Evolutionary conservation across 75 land plant genomes (phyloP), one percentile per base, ranked within the genome.

Genomic region (Cryptomeria japonica): DNA sequence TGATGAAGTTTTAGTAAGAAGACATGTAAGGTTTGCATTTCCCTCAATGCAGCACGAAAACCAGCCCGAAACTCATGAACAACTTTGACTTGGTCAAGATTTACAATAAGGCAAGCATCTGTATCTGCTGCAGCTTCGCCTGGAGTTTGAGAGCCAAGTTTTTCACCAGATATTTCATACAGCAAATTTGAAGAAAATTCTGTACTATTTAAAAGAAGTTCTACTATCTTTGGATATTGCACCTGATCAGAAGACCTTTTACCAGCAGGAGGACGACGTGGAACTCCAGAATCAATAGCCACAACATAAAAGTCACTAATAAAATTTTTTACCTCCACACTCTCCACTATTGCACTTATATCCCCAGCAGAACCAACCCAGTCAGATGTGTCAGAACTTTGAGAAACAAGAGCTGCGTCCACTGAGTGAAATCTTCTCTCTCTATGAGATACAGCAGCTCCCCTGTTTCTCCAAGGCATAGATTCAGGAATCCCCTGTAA

Each of bases 271-370:
- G 99, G 99, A 36, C 99, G 90, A 7, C 99, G 97, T 73, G 99
- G 96, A 88, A 98, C 97, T 44, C 97, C 99, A 38, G 99, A 97
- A 87, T 98, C 99, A 83, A 98, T 98, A 11, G 96, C 99, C 53
- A 97, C 93, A 80, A 98, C 88, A 70, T 93, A 88, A 70, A 92
- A 87, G 89, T 90, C 85, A 72, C 84, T 87, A 28, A 89, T 22
- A 72, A 76, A 85, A 82, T 11, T 14, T 3, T 76, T 83, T 77
- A 72, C 36, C 49, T 88, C 84, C 83, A 61, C 87, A 25, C 55
- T 77, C 39, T 72, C 72, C 13, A 84, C 83, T 58, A 85, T 85
- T 84, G 73, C 84, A 25, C 84, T 28, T 72, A 85, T 88, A 31
- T 85, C 85, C 78, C 55, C 77, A 39, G 92, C 91, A 34, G 90